Conservation (phyloP, 2,329 filamentous ascomycete genomes). For the Ophiostoma sp. region DNA sequence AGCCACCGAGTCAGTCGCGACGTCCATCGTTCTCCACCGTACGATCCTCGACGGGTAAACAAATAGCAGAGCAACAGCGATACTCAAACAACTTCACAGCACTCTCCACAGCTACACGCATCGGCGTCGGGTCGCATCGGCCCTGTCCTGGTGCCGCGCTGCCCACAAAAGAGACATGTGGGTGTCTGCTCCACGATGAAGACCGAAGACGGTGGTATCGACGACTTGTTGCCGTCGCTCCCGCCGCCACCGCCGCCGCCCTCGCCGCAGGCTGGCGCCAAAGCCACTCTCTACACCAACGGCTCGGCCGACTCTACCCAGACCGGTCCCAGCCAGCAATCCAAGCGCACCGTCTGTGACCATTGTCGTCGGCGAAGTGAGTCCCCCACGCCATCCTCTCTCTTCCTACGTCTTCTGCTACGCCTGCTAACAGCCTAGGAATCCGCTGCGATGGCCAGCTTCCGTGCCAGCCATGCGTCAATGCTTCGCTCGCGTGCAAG, state of each 20-base stretch:
- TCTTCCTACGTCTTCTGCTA: no score
- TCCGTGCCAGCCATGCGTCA: slow-evolving; percentile 62
- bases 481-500: slow-evolving; percentile 61
- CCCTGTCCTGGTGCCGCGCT: slow-evolving; percentile 15
- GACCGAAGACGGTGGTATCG: slow-evolving; percentile 31
- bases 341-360: slow-evolving; percentile 47
- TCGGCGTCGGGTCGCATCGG: slow-evolving; percentile 18
- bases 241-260: slow-evolving; percentile 22
- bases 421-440: slow-evolving; percentile 34
- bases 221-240: slow-evolving; percentile 27
- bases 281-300: not conserved
- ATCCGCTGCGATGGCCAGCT: slow-evolving; percentile 48
- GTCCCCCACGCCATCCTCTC: no score
- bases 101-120: not conserved
- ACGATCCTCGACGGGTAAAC: not conserved
- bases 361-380: slow-evolving; percentile 47
- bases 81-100: not conserved
- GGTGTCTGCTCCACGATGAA: slow-evolving; percentile 28
- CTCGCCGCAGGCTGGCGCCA: not conserved
- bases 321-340: slow-evolving; percentile 14
- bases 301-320: not conserved
- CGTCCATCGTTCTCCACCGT: not conserved
- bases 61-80: not conserved
- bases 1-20: slow-evolving; percentile 15
- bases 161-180: slow-evolving; percentile 25